Evolutionary conservation across 163 green algal genomes (phyloP), one percentile per base, ranked within the genome.

Genomic region (Volvox carteri): DNA sequence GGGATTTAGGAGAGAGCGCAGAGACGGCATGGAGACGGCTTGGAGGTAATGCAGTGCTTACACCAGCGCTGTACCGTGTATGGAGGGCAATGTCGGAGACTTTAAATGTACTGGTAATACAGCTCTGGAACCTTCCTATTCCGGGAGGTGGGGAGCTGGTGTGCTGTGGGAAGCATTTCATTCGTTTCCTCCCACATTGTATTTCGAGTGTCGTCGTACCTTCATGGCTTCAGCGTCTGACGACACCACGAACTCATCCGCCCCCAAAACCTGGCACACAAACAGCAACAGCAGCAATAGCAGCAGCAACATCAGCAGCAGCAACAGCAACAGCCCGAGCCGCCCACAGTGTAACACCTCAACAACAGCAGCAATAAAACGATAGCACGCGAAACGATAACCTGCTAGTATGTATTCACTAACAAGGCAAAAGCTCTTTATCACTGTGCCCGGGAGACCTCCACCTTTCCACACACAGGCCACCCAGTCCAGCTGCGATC

Each of bases 161-260:
- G n/a, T n/a, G n/a, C n/a, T n/a, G n/a, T n/a, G n/a, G n/a, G n/a
- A n/a, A n/a, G n/a, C n/a, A n/a, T n/a, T n/a, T n/a, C n/a, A n/a
- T n/a, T n/a, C n/a, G n/a, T n/a, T n/a, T n/a, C n/a, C n/a, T n/a
- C n/a, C n/a, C n/a, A n/a, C n/a, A n/a, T n/a, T n/a, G n/a, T n/a
- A n/a, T n/a, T n/a, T n/a, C n/a, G n/a, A n/a, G n/a, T n/a, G n/a
- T n/a, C n/a, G n/a, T n/a, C 65, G 2, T 33, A 84, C 89, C 88
- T 92, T 90, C 78, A 95, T 85, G 2, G 86, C 84, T 39, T 90
- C 87, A 5, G 72, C 30, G 25, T 95, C 86, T 21, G 48, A 91
- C 28, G 85, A 89, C 7, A 90, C 80, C 28, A 95, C 37, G 73
- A 94, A 94, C 25, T 70, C 42, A 23, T 94, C 67, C 2, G 92